Evolutionary conservation across 1,284 basidiomycete genomes (phyloP).

Genomic region (Somion occarium): DNA sequence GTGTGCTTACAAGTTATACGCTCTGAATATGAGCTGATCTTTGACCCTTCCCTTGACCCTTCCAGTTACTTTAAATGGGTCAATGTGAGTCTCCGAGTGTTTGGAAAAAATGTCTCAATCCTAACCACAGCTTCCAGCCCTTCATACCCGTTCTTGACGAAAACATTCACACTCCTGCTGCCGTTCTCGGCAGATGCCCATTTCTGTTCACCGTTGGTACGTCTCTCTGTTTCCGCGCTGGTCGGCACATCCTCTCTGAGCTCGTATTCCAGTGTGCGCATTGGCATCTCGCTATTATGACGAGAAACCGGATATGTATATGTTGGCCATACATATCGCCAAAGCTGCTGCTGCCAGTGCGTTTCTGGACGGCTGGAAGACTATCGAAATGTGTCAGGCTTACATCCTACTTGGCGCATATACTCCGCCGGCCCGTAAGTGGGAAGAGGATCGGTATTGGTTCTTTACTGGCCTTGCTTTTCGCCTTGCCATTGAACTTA

Average conservation of each 20-base stretch:
- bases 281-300: conserved; percentile 34
- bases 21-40: not conserved
- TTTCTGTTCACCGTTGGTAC: conserved; percentile 36
- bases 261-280: conserved; percentile 28
- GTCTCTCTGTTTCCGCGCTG: not conserved
- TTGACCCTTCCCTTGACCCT: not conserved
- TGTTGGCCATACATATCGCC: conserved; percentile 34
- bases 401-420: conserved; percentile 31
- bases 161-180: conserved; percentile 32
- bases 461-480: conserved; percentile 31
- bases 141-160: conserved; percentile 33
- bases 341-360: conserved; percentile 31
- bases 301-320: conserved; percentile 31
- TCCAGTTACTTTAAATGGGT: conserved; percentile 33
- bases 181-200: conserved; percentile 32
- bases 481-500: conserved; percentile 41
- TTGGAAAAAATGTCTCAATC: not conserved
- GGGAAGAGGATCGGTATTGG: conserved; percentile 33
- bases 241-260: not conserved
- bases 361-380: conserved; percentile 32
- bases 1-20: conserved; percentile 22
- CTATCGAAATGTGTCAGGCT: conserved; percentile 32
- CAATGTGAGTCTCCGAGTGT: conserved; percentile 34
- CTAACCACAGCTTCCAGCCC: conserved; percentile 18
- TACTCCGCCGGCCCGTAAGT: conserved; percentile 27